Conservation (phyloP, 352 stramenopile genomes). For the Phytophthora megakarya region DNA sequence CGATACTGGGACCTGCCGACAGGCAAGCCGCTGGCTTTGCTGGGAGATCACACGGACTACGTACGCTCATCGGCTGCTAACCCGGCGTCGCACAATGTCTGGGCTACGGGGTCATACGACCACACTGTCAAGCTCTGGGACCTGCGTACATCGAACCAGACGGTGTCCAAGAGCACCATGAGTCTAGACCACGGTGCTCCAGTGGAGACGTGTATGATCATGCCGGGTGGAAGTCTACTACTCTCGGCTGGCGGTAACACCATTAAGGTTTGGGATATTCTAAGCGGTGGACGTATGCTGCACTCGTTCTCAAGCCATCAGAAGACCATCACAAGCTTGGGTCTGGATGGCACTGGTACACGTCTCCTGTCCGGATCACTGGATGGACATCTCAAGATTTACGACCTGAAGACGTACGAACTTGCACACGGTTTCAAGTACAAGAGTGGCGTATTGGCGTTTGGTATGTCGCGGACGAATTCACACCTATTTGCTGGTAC, state of each 20-base stretch:
- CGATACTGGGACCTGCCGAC: constrained; percentile 90
- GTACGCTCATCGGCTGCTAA: constrained; percentile 78
- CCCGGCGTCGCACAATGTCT: constrained; percentile 79
- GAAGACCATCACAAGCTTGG: constrained; percentile 93
- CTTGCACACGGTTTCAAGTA: constrained; percentile 91
- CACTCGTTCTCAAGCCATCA: constrained; percentile 93
- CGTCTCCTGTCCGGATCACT: constrained; percentile 90
- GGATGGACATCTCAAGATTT: constrained; percentile 94
- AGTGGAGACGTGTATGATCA: constrained; percentile 88
- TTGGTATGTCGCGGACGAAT: constrained; percentile 87
- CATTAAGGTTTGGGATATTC: constrained; percentile 93
- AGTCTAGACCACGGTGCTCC: constrained; percentile 86
- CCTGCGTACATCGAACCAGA: constrained; percentile 75
- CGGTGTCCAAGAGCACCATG: constrained; percentile 56
- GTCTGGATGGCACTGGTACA: constrained; percentile 85
- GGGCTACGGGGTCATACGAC: constrained; percentile 91
- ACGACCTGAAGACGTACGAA: constrained; percentile 92
- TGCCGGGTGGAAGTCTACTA: constrained; percentile 81
- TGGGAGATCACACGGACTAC: constrained; percentile 90
- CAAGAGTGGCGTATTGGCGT: constrained; percentile 77
- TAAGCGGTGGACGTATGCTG: constrained; percentile 85
- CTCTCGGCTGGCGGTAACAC: constrained; percentile 89
- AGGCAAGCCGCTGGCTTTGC: constrained; percentile 71
- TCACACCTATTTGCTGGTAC: constrained; percentile 81
- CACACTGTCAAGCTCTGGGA: constrained; percentile 95